Evolutionary conservation across 768 basidiomycete species (phyloP).

Genomic region (Auricularia sp.): DNA sequence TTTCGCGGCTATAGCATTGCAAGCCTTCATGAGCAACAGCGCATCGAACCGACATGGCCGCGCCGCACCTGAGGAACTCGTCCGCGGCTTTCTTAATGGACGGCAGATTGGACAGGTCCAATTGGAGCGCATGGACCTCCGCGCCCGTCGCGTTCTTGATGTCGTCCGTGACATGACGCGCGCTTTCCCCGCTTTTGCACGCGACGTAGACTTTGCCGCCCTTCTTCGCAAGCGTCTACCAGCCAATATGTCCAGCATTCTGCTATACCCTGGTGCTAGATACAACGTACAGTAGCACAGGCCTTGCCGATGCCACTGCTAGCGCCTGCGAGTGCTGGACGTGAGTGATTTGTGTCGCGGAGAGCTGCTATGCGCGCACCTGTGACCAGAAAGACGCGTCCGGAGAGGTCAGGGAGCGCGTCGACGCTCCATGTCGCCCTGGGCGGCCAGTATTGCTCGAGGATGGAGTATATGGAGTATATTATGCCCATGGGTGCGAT

Average conservation of each 20-base stretch:
- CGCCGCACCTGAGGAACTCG: not conserved
- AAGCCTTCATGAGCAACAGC: not conserved
- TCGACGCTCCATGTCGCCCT: slow-evolving; percentile 1
- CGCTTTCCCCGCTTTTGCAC: not conserved
- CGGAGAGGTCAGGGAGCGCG: not conserved
- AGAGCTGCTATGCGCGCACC: not conserved
- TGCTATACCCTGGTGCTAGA: not conserved
- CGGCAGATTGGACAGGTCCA: not conserved
- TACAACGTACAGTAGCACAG: not conserved
- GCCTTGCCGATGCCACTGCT: not conserved
- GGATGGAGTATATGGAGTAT: not conserved
- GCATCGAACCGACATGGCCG: not conserved
- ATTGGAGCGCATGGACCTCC: not conserved
- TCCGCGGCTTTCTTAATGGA: not conserved
- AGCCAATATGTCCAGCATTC: not conserved
- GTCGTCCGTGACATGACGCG: not conserved
- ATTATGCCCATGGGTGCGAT: no score
- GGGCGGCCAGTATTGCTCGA: slow-evolving; percentile 2
- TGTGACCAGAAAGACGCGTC: slow-evolving; percentile 2
- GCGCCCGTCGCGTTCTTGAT: not conserved
- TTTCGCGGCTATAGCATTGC: slow-evolving; percentile 28
- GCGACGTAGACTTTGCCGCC: slow-evolving; percentile 1
- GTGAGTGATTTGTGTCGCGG: not conserved
- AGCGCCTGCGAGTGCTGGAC: not conserved
- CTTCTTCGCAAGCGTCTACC: not conserved